Base-by-base conservation (phyloP, 2,329 filamentous ascomycete species). In the Colletotrichum sp. region DNA sequence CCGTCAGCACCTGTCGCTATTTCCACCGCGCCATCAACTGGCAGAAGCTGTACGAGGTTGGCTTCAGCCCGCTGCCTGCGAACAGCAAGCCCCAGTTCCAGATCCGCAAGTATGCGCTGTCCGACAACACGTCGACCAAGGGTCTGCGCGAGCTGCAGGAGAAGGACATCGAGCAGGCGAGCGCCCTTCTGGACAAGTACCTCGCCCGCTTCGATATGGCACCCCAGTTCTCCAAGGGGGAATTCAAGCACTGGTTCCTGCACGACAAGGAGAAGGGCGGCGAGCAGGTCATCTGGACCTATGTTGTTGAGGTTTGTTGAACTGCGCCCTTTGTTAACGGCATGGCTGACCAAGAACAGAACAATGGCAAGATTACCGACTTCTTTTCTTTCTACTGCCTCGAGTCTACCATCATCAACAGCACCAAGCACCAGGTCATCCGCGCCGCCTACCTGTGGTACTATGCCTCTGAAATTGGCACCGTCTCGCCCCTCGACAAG, bases 351-450 rank as follows among this genome's bases (percentile, higher is more conserved):
- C 36, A 27, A 8, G 34, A 31, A n/a, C 75, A 89, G 87, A 85
- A 89, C 73, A 83, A 76, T 65, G 90, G 94, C 75, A 95, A 95
- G 79, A 94, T 99, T 80, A 98, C 95, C 47, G 97, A 99, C 84
- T 98, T 98, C 86, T 93, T 98, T 86, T 98, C 95, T 47, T 99
- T 98, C 86, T 99, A 98, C 88, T 93, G 92, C 81, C 93, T 99
- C 38, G 95, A 98, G 82, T 98, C 95, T 18, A 97, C 95, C 2
- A 94, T 98, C 72, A 97, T 99, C 79, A 92, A 93, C 78, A 92
- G 95, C 80, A 86, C 90, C 59, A 94, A 94, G 82, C 93, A 98
- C 85, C 90, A 91, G 73, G 91, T 92, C 71, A 92, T 99, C 79
- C 93, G 93, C 77, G 97, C 96, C 5, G 97, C 97, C 34, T 99